phyloP scores from a whole-genome alignment of 768 basidiomycete species.

The Lepiota brunneoincarnata region DNA sequence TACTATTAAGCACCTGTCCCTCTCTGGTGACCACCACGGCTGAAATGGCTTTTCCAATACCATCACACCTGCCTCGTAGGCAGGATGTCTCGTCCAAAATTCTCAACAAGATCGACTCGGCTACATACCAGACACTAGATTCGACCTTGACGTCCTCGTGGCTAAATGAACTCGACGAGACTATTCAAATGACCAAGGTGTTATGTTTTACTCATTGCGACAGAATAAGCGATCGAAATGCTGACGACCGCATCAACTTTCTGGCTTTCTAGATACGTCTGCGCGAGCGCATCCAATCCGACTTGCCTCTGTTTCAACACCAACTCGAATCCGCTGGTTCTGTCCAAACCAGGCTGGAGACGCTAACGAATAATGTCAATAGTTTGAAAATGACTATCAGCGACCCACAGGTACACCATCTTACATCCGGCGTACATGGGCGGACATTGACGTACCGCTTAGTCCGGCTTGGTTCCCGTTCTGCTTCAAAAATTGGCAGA shows the following conservation, averaged over 20 bases:
- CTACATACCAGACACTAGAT: slow-evolving; percentile 54
- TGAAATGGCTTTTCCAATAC: slow-evolving; percentile 72
- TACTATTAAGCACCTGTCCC: background rate
- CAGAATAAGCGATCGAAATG: background rate
- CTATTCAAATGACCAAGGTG: slow-evolving; percentile 73
- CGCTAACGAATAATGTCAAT: slow-evolving; percentile 53
- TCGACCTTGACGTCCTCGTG: slow-evolving; percentile 64
- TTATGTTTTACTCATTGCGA: slow-evolving; percentile 6
- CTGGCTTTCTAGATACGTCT: slow-evolving; percentile 52
- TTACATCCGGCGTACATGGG: slow-evolving; percentile 5
- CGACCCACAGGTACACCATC: slow-evolving; percentile 51
- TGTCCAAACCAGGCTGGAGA: slow-evolving; percentile 55
- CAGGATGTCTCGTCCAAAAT: slow-evolving; percentile 72
- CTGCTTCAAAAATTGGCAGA: slow-evolving; percentile 51
- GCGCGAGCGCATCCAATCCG: slow-evolving; percentile 66
- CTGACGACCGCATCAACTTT: slow-evolving; percentile 11
- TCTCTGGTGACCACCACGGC: slow-evolving; percentile 11
- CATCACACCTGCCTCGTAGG: slow-evolving; percentile 69
- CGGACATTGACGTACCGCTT: slow-evolving; percentile 8
- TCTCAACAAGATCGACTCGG: slow-evolving; percentile 66
- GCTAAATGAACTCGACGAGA: slow-evolving; percentile 69
- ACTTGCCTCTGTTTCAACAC: slow-evolving; percentile 60
- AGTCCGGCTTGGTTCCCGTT: slow-evolving; percentile 70
- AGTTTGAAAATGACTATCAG: slow-evolving; percentile 48
- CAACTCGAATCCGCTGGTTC: slow-evolving; percentile 63